These are phyloP conservation scores for Leccinum pellstonianum DNA, from an alignment of 768 basidiomycete genomes.

Conservation along the genomic window DNA sequence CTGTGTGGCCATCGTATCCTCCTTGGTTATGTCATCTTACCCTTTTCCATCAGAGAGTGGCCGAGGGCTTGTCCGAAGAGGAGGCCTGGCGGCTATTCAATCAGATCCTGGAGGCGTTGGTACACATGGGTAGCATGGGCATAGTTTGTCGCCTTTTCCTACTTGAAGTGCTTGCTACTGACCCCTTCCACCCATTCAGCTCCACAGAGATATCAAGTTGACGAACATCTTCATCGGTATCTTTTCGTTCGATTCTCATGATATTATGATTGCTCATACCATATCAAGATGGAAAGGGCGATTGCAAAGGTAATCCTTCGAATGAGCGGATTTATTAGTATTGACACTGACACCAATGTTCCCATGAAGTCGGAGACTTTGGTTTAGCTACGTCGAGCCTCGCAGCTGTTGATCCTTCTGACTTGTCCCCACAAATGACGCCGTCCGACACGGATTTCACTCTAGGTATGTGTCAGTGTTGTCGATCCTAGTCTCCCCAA, in stretches of 20 bases:
- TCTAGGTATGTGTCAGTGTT: constrained; percentile 44
- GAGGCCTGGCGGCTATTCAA: constrained; percentile 90
- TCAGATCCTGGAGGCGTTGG: constrained; percentile 86
- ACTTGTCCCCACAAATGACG: constrained; percentile 48
- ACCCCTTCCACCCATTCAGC: constrained; percentile 38
- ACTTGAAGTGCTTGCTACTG: not conserved
- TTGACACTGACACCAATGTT: not conserved
- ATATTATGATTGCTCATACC: not conserved
- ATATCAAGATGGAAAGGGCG: constrained; percentile 68
- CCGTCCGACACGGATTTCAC: constrained; percentile 69
- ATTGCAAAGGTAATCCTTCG: constrained; percentile 63
- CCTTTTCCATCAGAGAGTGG: constrained; percentile 52
- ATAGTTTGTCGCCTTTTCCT: constrained; percentile 53
- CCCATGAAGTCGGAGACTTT: constrained; percentile 77
- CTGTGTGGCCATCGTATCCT: not conserved
- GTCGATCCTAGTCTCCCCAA: not conserved
- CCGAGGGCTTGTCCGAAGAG: constrained; percentile 77
- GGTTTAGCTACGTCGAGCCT: constrained; percentile 85
- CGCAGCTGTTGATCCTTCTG: constrained; percentile 74
- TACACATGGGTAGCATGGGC: constrained; percentile 85
- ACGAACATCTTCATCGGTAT: constrained; percentile 92
- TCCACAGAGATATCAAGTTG: constrained; percentile 88
- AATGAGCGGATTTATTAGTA: not conserved
- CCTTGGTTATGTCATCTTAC: constrained; percentile 1
- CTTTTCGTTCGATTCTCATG: constrained; percentile 15